A percentile compares a stretch with the other conserved stretches of the same genome.
Evolutionary conservation across 148 eudicot genomes (phyloP).

Genomic region (Dysphania ambrosioides): DNA sequence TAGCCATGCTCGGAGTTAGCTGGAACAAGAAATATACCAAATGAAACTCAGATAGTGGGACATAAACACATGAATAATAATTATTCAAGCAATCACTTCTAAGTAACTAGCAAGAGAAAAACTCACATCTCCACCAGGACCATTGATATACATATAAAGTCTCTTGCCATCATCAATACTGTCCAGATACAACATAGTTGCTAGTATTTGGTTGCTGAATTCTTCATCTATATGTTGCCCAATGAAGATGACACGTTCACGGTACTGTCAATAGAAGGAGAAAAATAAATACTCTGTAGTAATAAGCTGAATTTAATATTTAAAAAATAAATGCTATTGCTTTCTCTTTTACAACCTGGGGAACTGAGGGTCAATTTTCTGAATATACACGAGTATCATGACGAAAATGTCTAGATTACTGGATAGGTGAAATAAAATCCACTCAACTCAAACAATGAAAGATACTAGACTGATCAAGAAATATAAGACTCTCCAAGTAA

Average conservation of each 20-base stretch:
- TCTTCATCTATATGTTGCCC: slow-evolving; percentile 73
- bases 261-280: too few relatives aligned
- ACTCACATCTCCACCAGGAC: slow-evolving; percentile 95
- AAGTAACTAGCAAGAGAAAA: slow-evolving; percentile 12
- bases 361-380: too few relatives aligned
- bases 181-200: slow-evolving; percentile 87
- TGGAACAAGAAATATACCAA: slow-evolving; percentile 33
- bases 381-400: too few relatives aligned
- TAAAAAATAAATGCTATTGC: too few relatives aligned
- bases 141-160: slow-evolving; percentile 63
- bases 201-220: slow-evolving; percentile 71
- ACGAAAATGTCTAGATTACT: too few relatives aligned
- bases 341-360: too few relatives aligned
- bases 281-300: too few relatives aligned
- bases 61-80: background rate
- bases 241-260: slow-evolving; percentile 73
- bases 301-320: too few relatives aligned
- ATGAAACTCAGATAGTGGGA: background rate
- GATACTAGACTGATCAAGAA: too few relatives aligned
- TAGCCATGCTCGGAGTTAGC: slow-evolving; percentile 77
- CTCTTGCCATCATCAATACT: slow-evolving; percentile 54
- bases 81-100: background rate
- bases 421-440: too few relatives aligned
- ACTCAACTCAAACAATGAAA: too few relatives aligned
- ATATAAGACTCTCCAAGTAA: too few relatives aligned